Evolutionary conservation across 768 basidiomycete species (phyloP).

Genomic region (Russula emetica): DNA sequence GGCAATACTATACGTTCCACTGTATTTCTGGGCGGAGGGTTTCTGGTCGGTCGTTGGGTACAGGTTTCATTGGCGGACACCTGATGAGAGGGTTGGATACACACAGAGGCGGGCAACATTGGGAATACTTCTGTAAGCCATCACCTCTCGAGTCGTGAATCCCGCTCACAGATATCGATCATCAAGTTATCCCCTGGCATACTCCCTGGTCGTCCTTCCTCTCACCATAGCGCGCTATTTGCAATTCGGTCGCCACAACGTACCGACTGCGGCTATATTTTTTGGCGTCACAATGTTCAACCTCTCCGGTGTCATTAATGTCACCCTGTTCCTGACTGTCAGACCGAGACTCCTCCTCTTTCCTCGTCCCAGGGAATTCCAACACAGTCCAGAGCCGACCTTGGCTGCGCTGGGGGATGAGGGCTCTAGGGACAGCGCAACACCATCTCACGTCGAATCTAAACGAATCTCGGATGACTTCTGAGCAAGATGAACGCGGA

Average conservation of each 20-base stretch:
- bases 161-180: too few species aligned
- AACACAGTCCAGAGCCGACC: neutral
- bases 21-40: too few species aligned
- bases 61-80: too few species aligned
- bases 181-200: too few species aligned
- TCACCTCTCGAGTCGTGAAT: too few species aligned
- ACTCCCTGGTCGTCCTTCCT: neutral
- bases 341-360: slow-evolving; percentile 38
- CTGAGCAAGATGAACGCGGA: neutral
- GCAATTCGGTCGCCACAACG: slow-evolving; percentile 29
- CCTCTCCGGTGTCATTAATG: too few species aligned
- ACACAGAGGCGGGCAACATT: too few species aligned
- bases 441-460: neutral
- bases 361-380: neutral
- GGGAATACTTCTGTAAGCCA: too few species aligned
- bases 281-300: slow-evolving; percentile 23
- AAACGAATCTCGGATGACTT: neutral
- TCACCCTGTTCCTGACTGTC: too few species aligned
- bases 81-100: too few species aligned
- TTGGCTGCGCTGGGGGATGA: neutral
- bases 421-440: neutral
- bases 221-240: neutral
- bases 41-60: too few species aligned
- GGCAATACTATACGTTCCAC: too few species aligned
- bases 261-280: slow-evolving; percentile 36